Base-by-base conservation (phyloP, 2,329 filamentous ascomycete genomes). In the Epicoccum sorghinum region DNA sequence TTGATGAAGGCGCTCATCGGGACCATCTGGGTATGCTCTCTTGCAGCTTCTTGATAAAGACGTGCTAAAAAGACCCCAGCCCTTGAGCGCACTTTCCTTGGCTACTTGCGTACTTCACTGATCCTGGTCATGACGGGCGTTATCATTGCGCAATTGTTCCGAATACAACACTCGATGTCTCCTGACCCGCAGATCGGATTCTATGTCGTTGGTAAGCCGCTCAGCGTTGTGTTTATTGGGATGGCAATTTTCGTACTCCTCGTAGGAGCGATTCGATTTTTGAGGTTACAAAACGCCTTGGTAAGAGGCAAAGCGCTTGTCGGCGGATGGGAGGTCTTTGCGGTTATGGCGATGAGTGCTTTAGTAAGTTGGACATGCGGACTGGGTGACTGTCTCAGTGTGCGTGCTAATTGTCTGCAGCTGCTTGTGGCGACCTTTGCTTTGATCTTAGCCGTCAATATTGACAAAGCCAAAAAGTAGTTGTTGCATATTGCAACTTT, bases 81-180 rank as follows among this genome's bases (percentile, higher is more conserved):
- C 33, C 82, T 91, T 49, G 88, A 92, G 73, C 80, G 89, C 52
- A 92, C 89, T 14, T 92, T 88, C 67, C 82, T 92, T 14, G 87
- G 82, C 27, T 91, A 91, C 70, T 80, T 91, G 27, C 83, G 89
- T 18, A 91, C 88, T 1, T 89, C 87, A 0, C 74, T 89, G 33
- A 80, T 83, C n/a, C 78, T 91, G 35, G 86, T 87, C 12, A 87
- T 90, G 75, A 76, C 86, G 18, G 87, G 88, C 14, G 83, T 88
- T 3, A 64, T 85, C 3, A 81, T 88, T 25, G 85, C 87, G 0
- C 89, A 91, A 66, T 80, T 91, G 7, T 90, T 89, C 63, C 79
- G 82, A 18, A 77, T 88, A 3, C 81, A 87, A 64, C 78, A 85
- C 27, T 68, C 78, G 24, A 66, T 77, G 7, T 65, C 74, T 13